Base-by-base conservation (phyloP, 192 early-diverging fungal genomes). In the Podila verticillata region DNA sequence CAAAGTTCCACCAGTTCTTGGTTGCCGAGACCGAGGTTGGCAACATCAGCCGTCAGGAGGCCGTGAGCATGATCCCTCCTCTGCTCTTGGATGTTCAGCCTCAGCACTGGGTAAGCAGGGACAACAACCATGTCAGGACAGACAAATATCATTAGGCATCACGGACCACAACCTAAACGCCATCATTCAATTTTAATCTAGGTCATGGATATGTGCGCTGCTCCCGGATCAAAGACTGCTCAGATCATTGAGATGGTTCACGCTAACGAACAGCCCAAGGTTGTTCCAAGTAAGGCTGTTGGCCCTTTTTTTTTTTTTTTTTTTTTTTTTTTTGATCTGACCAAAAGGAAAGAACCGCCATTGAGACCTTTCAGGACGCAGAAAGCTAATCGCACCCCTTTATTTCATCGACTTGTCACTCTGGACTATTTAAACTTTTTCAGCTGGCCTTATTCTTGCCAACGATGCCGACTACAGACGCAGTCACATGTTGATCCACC, bases 11-110 rank as follows among this genome's bases (percentile, higher is more conserved):
- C 68, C 84, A 92, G 67, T 99, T 98, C 84, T 85, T 99, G 60
- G 95, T 97, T 57, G 89, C 97, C 4, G 98, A 99, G 75, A 98
- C 97, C n/a, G 97, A 98, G 86, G 91, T 95, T 2, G 98, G 98
- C 62, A 99, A 99, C 83, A 93, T 99, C 61, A 95, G 91, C 79
- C 88, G 97, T 51, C 98, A 99, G 85, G 97, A 99, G 71, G 94
- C 92, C 5, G 97, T 99, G 60, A 94, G 93, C 83, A 99, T 99
- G 98, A 95, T 99, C 68, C 98, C 98, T n/a, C 93, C 94, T 49
- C 84, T 96, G 68, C 78, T 99, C 29, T 86, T 99, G 68, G 95
- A 97, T 73, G 93, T 99, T 26, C 84, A 95, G 77, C 90, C 96
- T 17, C 83, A 93, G 60, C 97, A 99, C 77, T 87, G 84, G 66